Evolutionary conservation across 139 green algal genomes (phyloP), one percentile per base, ranked within the genome.

Genomic region (Haematococcus sp.): DNA sequence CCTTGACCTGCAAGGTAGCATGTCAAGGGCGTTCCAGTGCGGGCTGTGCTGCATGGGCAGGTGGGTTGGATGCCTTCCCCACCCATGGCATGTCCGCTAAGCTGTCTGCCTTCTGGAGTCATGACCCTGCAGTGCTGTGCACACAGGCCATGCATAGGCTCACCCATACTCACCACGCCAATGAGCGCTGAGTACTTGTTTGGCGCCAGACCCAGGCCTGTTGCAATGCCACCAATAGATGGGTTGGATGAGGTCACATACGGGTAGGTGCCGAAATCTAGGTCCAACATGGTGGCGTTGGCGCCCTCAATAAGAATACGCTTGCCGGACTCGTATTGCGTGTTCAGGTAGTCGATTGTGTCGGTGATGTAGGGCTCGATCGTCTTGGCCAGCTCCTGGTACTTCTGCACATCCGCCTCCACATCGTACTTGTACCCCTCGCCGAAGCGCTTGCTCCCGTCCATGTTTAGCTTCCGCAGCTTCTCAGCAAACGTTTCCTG

Each of bases 261-360:
- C n/a, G 96, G 96, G 87, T 99, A 99, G 30, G 96, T 99, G 55
- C 96, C 96, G 63, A 98, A 98, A 84, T 99, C 96, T 4, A 99
- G 65, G 82, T 99, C 96, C 25, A 99, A 87, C 94, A 99, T 97
- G 31, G 96, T 99, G 5, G 96, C 96, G 77, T 99, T 98, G 67
- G 93, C 96, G 64, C 96, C 96, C 88, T 99, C 96, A 27, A 99
- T 93, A 64, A 99, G 87, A 56, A 99, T 94, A 51, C 89, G 83
- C 83, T 95, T 92, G 33, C 93, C 68, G 4, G 60, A 78, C 15
- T 89, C 87, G 63, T 84, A 78, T 0, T 84, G 80, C 1, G 70
- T 59, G 74, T 96, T 92, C 30, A 96, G 74, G 46, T 86, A 84
- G 33, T 89, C 70, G 2, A 99, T 88, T 0, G 94, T 97, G 89